Evolutionary conservation across 2,329 filamentous ascomycete species (phyloP).

Genomic region (Curvularia sp.): DNA sequence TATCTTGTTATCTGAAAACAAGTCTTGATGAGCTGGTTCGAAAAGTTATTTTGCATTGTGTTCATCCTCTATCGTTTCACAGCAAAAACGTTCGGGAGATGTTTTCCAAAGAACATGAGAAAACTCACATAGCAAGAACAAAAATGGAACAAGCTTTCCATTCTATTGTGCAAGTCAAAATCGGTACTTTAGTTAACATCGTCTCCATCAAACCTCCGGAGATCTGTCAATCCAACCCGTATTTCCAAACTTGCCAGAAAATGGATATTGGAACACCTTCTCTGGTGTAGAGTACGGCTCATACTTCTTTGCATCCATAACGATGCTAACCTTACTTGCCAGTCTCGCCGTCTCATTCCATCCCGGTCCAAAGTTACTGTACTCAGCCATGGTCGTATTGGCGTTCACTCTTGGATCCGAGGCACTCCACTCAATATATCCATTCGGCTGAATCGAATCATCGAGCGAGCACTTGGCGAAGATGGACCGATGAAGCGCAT

Average conservation of each 20-base stretch:
- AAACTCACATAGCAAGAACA: neutral
- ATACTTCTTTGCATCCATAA: constrained; percentile 53
- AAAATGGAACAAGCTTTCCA: neutral
- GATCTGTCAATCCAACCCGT: constrained; percentile 57
- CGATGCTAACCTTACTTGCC: constrained; percentile 53
- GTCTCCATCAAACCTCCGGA: constrained; percentile 9
- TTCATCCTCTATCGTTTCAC: too few relatives aligned
- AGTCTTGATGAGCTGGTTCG: too few relatives aligned
- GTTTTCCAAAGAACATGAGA: neutral
- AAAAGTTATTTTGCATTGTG: neutral
- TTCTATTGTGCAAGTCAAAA: neutral
- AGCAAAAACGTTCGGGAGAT: too few relatives aligned
- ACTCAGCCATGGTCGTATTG: constrained; percentile 65
- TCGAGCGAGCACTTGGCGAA: constrained; percentile 65
- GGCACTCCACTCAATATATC: constrained; percentile 63
- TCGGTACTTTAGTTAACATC: neutral
- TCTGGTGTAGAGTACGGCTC: constrained; percentile 31
- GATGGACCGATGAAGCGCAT: constrained; percentile 63
- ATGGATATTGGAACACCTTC: constrained; percentile 47
- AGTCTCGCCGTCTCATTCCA: constrained; percentile 59
- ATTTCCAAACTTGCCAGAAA: constrained; percentile 53
- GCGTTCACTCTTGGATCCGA: constrained; percentile 49
- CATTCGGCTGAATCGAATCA: constrained; percentile 58
- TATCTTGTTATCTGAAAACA: too few relatives aligned
- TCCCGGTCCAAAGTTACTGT: constrained; percentile 60